phyloP scores from a whole-genome alignment of 2,329 filamentous ascomycete genomes.

The Neonectria coccinea region DNA sequence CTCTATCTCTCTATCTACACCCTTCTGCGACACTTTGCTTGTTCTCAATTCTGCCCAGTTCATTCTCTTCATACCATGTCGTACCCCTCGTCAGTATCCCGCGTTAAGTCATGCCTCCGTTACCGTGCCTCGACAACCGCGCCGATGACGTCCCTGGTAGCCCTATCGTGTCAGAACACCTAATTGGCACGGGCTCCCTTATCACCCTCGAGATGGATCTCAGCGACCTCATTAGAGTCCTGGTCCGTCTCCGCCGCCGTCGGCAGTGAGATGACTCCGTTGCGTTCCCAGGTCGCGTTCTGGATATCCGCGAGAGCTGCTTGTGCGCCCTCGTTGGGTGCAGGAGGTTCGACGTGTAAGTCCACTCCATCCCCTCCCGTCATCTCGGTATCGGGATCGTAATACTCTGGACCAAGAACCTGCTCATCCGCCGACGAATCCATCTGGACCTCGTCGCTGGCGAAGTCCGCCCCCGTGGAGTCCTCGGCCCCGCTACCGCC shows the following conservation, averaged over 20 bases:
- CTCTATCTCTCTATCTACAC: constrained; percentile 39
- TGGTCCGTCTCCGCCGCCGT: constrained; percentile 50
- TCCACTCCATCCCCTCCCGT: constrained; percentile 33
- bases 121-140: constrained; percentile 7
- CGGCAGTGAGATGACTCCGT: constrained; percentile 56
- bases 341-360: constrained; percentile 30
- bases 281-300: constrained; percentile 50
- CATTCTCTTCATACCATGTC: constrained; percentile 16
- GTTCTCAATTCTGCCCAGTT: constrained; percentile 1
- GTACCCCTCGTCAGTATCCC: constrained; percentile 10
- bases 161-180: constrained; percentile 25
- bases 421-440: constrained; percentile 55
- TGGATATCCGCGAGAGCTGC: constrained; percentile 47
- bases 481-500: constrained; percentile 47
- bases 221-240: constrained; percentile 60
- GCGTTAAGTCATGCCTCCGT: constrained; percentile 12
- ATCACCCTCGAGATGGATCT: constrained; percentile 62
- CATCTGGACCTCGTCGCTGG: constrained; percentile 58
- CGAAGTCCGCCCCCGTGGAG: constrained; percentile 52
- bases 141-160: constrained; percentile 27
- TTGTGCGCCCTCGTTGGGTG: constrained; percentile 29
- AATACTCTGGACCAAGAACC: constrained; percentile 37
- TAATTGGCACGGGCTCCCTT: constrained; percentile 43
- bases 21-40: constrained; percentile 31
- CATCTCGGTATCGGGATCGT: constrained; percentile 50